Conservation (phyloP, 2,329 filamentous ascomycete genomes). For the Drechslerella stenobrocha region DNA sequence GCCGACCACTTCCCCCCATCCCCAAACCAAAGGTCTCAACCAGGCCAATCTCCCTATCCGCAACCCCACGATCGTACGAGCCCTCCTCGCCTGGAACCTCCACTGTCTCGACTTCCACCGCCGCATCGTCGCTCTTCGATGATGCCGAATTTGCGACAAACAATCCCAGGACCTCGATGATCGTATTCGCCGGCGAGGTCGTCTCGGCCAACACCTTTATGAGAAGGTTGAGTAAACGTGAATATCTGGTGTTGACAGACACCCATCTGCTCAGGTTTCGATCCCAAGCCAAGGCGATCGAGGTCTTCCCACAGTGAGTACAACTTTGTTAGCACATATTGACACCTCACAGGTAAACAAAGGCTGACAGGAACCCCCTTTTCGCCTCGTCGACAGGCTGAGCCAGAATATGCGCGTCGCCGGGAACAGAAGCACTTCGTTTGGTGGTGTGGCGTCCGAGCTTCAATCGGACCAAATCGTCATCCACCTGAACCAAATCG, state of each 20-base stretch:
- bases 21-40: conserved; percentile 38
- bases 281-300: conserved; percentile 67
- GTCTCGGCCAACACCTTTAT: conserved; percentile 72
- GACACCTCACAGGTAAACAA: neutral
- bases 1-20: conserved; percentile 23
- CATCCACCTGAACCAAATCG: conserved; percentile 64
- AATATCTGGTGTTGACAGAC: conserved; percentile 72
- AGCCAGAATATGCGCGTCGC: conserved; percentile 46
- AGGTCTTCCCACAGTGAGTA: conserved; percentile 61
- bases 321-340: neutral
- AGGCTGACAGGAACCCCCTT: conserved; percentile 1
- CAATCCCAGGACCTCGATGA: conserved; percentile 23
- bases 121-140: conserved; percentile 37
- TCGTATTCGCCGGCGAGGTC: conserved; percentile 65
- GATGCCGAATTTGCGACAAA: conserved; percentile 27
- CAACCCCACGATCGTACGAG: conserved; percentile 41
- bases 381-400: conserved; percentile 8
- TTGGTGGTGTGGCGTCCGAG: conserved; percentile 50
- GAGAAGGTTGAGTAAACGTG: conserved; percentile 66
- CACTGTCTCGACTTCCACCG: conserved; percentile 42
- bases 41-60: conserved; percentile 33
- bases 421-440: conserved; percentile 51
- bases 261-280: conserved; percentile 70
- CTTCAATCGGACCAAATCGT: conserved; percentile 49
- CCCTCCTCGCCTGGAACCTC: conserved; percentile 46